Base-by-base conservation (phyloP, 2,329 filamentous ascomycete genomes). In the Exophiala sideris region DNA sequence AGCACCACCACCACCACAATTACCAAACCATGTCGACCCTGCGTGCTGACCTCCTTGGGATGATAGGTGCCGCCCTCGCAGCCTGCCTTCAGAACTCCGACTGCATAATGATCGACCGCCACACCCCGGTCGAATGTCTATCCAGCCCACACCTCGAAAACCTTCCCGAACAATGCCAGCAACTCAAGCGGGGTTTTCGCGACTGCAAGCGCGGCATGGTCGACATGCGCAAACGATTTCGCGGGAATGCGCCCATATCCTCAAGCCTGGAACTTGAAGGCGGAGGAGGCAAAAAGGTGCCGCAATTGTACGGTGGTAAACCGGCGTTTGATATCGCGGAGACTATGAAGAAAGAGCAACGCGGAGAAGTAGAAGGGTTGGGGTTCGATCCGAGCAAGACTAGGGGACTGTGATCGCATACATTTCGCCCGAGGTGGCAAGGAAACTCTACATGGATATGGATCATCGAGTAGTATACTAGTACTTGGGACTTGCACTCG, bases 221-320 rank as follows among this genome's bases (percentile, higher is more conserved):
- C 64, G 94, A 99, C 71, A 99, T 99, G 94, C 89, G 94, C 71
- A 97, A 97, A 77, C 87, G 94, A 33, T 97, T 99, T 74, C 84
- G 94, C 52, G 94, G 94, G 54, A 97, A 97, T 76, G 84, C 90
- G 70, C 91, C 94, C 50, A 85, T 95, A 61, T 79, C 83, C 20
- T 82, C 87, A 62, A 78, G 84, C 64, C 79, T 84, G 67, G 79
- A 86, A 62, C 71, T 82, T 52, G 85, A 89, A 62, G 75, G 76
- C 21, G 74, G 76, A 9, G 78, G 76, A 58, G 73, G 65, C 14
- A 21, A 55, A 62, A 18, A 62, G 67, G 32, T 65, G 65, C 39
- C 85, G 67, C 86, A 94, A 75, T 71, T 95, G 62, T 95, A 95
- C 70, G 89, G 85, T 12, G 90, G 90, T 32, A 84, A 83, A 67